Conservation (phyloP, 768 basidiomycete species). For the Xerocomellus intermedius region DNA sequence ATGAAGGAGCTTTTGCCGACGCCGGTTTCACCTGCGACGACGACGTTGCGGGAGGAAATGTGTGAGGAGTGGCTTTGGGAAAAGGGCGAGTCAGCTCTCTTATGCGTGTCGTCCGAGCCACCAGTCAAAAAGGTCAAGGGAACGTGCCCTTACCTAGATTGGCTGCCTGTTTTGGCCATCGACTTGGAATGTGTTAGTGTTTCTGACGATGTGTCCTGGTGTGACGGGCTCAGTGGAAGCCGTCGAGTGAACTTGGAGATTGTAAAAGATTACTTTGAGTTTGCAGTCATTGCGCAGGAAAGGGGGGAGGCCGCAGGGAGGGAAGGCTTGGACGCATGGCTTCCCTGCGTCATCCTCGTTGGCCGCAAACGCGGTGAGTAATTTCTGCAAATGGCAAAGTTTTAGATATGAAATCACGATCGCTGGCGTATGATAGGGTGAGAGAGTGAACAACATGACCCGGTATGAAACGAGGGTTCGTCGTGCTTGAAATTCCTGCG, state of each 20-base stretch:
- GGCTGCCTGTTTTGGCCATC: constrained; percentile 10
- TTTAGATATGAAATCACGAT: neutral
- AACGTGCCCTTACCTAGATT: constrained; percentile 8
- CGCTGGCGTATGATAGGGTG: neutral
- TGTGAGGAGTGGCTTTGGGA: neutral
- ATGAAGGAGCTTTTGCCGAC: constrained; percentile 29
- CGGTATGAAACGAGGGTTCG: neutral
- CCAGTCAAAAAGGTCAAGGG: neutral
- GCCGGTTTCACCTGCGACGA: constrained; percentile 25
- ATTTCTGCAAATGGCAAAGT: neutral
- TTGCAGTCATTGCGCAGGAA: neutral
- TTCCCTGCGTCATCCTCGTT: constrained; percentile 8
- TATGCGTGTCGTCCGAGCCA: neutral
- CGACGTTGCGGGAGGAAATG: constrained; percentile 19
- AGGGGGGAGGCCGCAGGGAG: neutral
- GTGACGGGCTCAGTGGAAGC: neutral
- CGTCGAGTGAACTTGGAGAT: neutral
- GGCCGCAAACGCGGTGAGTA: neutral
- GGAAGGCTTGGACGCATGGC: neutral
- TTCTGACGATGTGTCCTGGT: neutral
- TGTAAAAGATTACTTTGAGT: neutral
- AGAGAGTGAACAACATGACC: too few relatives aligned
- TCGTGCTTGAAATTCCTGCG: neutral
- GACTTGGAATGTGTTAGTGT: neutral
- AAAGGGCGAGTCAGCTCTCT: neutral